These are phyloP conservation scores for Lyophyllum atratum DNA, from an alignment of 768 basidiomycete species.

Conservation along the genomic window DNA sequence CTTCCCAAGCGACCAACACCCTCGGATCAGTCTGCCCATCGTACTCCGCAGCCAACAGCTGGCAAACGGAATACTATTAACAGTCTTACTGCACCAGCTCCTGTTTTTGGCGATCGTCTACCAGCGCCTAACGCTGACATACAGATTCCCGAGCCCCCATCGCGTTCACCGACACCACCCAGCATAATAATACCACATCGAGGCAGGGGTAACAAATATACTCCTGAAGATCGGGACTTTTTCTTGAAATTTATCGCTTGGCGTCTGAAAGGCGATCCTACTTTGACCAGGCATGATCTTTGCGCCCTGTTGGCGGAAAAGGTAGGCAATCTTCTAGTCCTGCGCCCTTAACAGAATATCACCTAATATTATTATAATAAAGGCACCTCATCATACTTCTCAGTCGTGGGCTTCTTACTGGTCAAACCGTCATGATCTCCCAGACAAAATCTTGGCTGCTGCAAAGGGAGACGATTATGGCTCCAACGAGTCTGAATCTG, in stretches of 20 bases:
- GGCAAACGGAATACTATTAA: constrained; percentile 56
- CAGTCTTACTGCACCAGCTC: constrained; percentile 55
- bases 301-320: constrained; percentile 58
- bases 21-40: constrained; percentile 24
- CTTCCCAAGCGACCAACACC: constrained; percentile 29
- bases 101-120: constrained; percentile 47
- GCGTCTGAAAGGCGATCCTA: constrained; percentile 56
- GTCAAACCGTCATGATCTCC: constrained; percentile 64
- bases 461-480: constrained; percentile 36
- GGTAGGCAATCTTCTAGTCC: constrained; percentile 31
- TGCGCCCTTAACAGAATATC: constrained; percentile 5
- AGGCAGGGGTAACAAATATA: constrained; percentile 62
- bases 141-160: constrained; percentile 62
- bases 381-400: constrained; percentile 71
- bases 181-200: constrained; percentile 43
- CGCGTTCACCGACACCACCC: constrained; percentile 72
- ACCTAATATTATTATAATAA: constrained; percentile 15
- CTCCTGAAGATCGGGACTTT: constrained; percentile 63
- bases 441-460: constrained; percentile 62
- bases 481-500: constrained; percentile 21
- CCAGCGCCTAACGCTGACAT: constrained; percentile 65
- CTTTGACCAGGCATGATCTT: constrained; percentile 52
- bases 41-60: constrained; percentile 22
- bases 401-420: constrained; percentile 71
- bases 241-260: constrained; percentile 69